Base-by-base conservation (phyloP, 2,329 filamentous ascomycete species). In the Hypoxylon sp. region DNA sequence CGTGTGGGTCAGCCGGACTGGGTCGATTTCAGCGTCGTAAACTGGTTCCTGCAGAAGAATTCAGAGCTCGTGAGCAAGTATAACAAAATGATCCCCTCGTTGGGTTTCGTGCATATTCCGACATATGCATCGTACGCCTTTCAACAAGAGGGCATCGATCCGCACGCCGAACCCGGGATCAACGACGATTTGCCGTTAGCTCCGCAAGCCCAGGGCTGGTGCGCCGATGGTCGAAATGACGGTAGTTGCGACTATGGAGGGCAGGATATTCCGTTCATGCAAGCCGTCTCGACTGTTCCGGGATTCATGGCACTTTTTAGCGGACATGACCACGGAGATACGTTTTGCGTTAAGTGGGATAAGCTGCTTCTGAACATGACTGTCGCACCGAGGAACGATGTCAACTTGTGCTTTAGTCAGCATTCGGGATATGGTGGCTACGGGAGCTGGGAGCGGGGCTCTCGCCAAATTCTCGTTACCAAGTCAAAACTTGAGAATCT, bases 341-440 rank as follows among this genome's bases (percentile, higher is more conserved):
- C 85, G 1, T 90, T 87, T 87, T 89, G 86, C 71, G 84, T 80
- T 61, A 82, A 80, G 64, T 87, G 83, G 84, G 77, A 84, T 13
- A 58, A 32, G 1, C 35, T 70, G 10, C 73, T 79, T 0, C 70
- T 71, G 7, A 74, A 67, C 4, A 75, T 77, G 72, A 72, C 72
- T 0, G 76, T 79, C 1, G 71, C 76, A 11, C 73, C 75, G 1
- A 78, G 74, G 77, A 85, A 79, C 77, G 82, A 79, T 11, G 50
- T 80, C 8, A 77, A 72, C 48, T 71, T 87, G 8, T 87, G 85
- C 71, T 92, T 90, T 73, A 88, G 89, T 4, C 87, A 91, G 70
- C 90, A 91, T 71, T 86, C 88, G 0, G 91, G 91, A 0, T 92
- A 92, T 61, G 91, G 90, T 0, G 91, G 91, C 0, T 93, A 93